Evolutionary conservation across 2,329 filamentous ascomycete genomes (phyloP).

Genomic region (Cladosporium velox): DNA sequence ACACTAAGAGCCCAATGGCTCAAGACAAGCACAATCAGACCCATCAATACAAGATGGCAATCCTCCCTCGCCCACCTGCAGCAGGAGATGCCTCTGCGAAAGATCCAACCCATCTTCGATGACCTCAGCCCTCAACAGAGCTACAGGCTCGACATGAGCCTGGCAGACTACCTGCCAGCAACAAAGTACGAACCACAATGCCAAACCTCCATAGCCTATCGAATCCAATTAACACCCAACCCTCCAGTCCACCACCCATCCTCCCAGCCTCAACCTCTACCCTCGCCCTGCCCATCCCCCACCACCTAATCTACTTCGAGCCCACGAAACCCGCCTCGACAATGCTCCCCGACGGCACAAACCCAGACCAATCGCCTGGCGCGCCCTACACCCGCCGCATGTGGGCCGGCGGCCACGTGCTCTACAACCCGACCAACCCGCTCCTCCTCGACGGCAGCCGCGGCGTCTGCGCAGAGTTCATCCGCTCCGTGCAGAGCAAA

Average conservation of each 20-base stretch:
- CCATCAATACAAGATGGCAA: constrained; percentile 29
- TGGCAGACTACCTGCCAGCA: constrained; percentile 57
- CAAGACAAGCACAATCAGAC: constrained; percentile 12
- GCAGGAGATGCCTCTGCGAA: constrained; percentile 50
- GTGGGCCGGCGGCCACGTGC: constrained; percentile 81
- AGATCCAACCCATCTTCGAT: constrained; percentile 54
- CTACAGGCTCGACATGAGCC: constrained; percentile 64
- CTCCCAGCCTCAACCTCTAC: constrained; percentile 35
- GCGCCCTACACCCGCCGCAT: constrained; percentile 72
- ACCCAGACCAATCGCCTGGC: constrained; percentile 75
- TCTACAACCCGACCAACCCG: constrained; percentile 48
- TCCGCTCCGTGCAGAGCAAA: constrained; percentile 51
- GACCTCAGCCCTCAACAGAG: constrained; percentile 63
- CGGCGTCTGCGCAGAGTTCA: constrained; percentile 51
- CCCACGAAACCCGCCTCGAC: constrained; percentile 61
- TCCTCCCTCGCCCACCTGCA: constrained; percentile 45
- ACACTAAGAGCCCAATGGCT: constrained; percentile 29
- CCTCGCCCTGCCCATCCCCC: constrained; percentile 60
- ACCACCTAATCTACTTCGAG: constrained; percentile 89
- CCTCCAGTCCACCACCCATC: constrained; percentile 30
- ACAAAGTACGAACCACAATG: constrained; percentile 22
- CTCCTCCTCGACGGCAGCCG: constrained; percentile 38
- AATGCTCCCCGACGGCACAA: constrained; percentile 81
- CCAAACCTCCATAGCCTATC: constrained; percentile 26
- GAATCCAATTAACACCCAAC: constrained; percentile 24